phyloP scores from a whole-genome alignment of 306 rosid species.

The Cucumis cinereus region DNA sequence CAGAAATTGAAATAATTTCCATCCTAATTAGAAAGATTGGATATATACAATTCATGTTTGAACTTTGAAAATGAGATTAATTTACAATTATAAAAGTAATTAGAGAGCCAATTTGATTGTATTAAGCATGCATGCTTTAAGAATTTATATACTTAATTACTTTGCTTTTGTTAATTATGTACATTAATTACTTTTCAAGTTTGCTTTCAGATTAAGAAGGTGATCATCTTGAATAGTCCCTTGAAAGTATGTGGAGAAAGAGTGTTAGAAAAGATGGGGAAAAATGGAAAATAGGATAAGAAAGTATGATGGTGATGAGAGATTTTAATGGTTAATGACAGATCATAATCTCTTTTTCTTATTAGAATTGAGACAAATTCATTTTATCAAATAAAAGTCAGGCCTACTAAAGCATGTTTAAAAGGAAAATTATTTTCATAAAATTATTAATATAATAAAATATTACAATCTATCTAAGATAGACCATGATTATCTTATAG shows the following conservation, averaged over 20 bases:
- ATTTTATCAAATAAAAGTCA: neutral
- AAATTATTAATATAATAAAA: too few species aligned
- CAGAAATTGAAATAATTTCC: slow-evolving; percentile 1
- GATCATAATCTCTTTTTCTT: neutral
- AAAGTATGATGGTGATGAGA: neutral
- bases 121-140: neutral
- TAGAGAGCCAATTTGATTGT: neutral
- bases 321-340: neutral
- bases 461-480: too few species aligned
- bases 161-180: neutral
- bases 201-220: slow-evolving; percentile 1
- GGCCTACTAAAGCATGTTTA: neutral
- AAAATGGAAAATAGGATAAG: neutral
- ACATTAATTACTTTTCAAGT: neutral
- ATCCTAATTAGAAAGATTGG: neutral
- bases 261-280: neutral
- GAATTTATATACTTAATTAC: neutral
- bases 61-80: neutral
- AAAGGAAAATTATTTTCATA: neutral
- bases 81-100: neutral
- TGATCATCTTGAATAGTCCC: neutral
- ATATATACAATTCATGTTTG: neutral
- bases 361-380: neutral
- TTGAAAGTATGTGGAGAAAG: neutral
- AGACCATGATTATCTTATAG: too few species aligned